A percentile compares a stretch with the other conserved stretches of the same genome.
phyloP scores from a whole-genome alignment of 805 yeast genomes.

The Candida tibetensis region DNA sequence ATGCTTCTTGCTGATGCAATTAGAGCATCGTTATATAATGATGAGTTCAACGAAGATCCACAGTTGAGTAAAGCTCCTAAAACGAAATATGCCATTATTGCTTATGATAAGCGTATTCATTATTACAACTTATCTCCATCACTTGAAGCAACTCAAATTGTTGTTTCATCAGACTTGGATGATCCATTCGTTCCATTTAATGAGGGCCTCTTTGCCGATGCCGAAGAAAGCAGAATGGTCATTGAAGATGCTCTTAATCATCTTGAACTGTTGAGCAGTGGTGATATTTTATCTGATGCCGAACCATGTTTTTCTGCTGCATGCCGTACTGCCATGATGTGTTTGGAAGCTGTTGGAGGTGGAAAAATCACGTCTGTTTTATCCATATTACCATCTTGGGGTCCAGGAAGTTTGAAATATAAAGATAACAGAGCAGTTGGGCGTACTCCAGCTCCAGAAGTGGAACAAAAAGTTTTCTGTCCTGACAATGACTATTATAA shows the following conservation, averaged over 20 bases:
- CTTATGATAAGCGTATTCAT: constrained; percentile 70
- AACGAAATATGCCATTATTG: constrained; percentile 62
- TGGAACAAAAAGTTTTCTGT: constrained; percentile 50
- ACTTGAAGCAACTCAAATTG: constrained; percentile 54
- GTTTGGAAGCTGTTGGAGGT: constrained; percentile 66
- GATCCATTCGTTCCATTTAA: constrained; percentile 82
- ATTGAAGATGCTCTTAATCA: constrained; percentile 67
- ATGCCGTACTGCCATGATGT: constrained; percentile 59
- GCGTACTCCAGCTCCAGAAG: constrained; percentile 40
- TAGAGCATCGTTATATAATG: constrained; percentile 49
- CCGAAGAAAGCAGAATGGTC: constrained; percentile 57
- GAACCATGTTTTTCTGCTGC: constrained; percentile 84
- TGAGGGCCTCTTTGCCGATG: constrained; percentile 77
- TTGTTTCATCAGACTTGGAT: constrained; percentile 64
- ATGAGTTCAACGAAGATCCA: constrained; percentile 10
- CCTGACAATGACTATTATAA: constrained; percentile 63
- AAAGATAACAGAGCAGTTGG: constrained; percentile 40
- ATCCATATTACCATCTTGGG: constrained; percentile 72
- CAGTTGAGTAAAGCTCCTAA: constrained; percentile 17
- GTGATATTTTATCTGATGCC: constrained; percentile 38
- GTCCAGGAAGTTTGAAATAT: constrained; percentile 66
- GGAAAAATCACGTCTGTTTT: constrained; percentile 77
- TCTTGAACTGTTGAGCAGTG: constrained; percentile 46
- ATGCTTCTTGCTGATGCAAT: constrained; percentile 68
- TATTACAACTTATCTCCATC: constrained; percentile 66